Percentiles rank a stretch among this genome's conserved stretches.
Conservation (phyloP, 2,329 filamentous ascomycete species). For the Ceratocystis ficicola region DNA sequence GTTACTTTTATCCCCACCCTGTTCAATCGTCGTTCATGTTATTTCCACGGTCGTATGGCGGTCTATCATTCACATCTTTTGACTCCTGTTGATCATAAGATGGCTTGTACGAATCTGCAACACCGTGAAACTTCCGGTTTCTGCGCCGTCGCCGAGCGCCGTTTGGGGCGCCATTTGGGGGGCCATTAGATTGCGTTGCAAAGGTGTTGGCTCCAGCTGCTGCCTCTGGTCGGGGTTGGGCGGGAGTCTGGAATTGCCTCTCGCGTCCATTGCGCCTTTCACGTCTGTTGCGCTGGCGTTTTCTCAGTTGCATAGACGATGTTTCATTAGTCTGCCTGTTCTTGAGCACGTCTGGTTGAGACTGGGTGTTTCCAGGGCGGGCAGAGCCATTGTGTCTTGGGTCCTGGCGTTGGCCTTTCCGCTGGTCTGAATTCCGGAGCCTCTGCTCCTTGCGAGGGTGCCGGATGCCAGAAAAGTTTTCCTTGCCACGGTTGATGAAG, state of each 20-base stretch:
- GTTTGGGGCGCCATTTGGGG: background rate
- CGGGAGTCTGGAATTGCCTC: background rate
- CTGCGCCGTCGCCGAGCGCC: conserved; percentile 4
- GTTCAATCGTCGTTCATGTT: background rate
- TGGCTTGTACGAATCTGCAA: conserved; percentile 21
- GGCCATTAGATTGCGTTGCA: background rate
- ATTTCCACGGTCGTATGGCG: background rate
- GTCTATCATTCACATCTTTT: background rate
- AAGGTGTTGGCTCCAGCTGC: background rate
- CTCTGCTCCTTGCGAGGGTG: conserved; percentile 35
- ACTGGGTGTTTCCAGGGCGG: background rate
- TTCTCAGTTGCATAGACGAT: background rate
- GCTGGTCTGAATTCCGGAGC: conserved; percentile 25
- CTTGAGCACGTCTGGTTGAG: background rate
- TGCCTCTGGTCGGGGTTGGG: background rate
- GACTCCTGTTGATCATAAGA: conserved; percentile 4
- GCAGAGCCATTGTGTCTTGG: background rate
- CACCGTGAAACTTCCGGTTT: conserved; percentile 11
- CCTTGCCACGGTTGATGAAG: conserved; percentile 61
- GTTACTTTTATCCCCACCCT: background rate
- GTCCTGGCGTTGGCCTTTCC: background rate
- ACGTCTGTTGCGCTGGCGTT: background rate
- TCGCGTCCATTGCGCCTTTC: background rate
- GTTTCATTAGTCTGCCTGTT: background rate
- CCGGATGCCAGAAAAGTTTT: conserved; percentile 54